A percentile compares a stretch with the other conserved stretches of the same genome.
Evolutionary conservation across 2,329 filamentous ascomycete species (phyloP).

Genomic region (Colletotrichum sansevieriae): DNA sequence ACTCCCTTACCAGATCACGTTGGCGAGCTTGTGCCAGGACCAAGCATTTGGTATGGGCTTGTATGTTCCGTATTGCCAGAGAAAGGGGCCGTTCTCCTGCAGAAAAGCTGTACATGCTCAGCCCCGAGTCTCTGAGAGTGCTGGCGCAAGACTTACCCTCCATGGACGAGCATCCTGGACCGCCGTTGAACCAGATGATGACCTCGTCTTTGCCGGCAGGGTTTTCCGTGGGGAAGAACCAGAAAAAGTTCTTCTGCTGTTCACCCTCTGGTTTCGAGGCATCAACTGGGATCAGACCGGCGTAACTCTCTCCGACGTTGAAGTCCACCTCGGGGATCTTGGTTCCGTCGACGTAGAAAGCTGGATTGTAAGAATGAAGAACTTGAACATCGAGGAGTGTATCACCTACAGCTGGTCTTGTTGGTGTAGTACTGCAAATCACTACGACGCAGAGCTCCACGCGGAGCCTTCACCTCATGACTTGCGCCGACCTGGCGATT

Average conservation of each 20-base stretch:
- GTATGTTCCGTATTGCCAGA: constrained; percentile 78
- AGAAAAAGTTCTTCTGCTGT: constrained; percentile 80
- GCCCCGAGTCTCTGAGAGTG: no score
- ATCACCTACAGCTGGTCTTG: constrained; percentile 28
- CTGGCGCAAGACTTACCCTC: constrained; percentile 71
- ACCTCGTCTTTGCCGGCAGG: constrained; percentile 92
- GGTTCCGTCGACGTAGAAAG: constrained; percentile 74
- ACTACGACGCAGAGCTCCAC: background rate
- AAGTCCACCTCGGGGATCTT: constrained; percentile 77
- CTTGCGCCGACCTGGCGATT: background rate
- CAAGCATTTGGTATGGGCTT: constrained; percentile 82
- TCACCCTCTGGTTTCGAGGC: constrained; percentile 58
- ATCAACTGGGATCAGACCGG: constrained; percentile 71
- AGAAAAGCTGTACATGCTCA: constrained; percentile 65
- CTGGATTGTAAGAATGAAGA: constrained; percentile 49
- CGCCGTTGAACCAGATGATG: constrained; percentile 96
- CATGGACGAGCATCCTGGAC: constrained; percentile 96
- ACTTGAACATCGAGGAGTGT: no score
- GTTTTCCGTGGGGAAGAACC: constrained; percentile 96
- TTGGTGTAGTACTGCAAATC: constrained; percentile 29
- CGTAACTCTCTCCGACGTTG: constrained; percentile 75
- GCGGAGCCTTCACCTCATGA: background rate
- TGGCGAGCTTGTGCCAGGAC: constrained; percentile 99
- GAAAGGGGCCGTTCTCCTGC: constrained; percentile 85
- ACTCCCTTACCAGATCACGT: constrained; percentile 77